Conservation (phyloP, 345 rosid genomes). For the Salix purpurea region DNA sequence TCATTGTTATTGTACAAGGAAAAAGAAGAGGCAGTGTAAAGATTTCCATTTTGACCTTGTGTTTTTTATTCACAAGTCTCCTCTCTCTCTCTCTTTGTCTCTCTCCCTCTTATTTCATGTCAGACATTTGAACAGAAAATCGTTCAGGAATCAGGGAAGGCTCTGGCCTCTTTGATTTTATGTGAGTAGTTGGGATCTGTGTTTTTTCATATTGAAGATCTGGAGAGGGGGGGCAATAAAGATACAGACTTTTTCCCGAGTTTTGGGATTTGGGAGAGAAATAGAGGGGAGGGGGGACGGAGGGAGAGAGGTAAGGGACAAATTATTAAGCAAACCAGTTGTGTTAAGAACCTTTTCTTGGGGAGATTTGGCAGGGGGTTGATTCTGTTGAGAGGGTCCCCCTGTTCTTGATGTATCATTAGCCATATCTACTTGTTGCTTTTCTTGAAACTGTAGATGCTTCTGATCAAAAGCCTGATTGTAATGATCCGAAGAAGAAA, state of each 20-base stretch:
- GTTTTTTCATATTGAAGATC: constrained; percentile 32
- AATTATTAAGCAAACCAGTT: constrained; percentile 17
- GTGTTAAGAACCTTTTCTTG: constrained; percentile 70
- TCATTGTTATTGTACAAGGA: constrained; percentile 5
- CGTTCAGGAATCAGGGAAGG: constrained; percentile 29
- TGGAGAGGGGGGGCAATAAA: constrained; percentile 28
- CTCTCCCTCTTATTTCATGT: constrained; percentile 25
- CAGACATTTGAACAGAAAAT: constrained; percentile 42
- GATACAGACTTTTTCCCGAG: constrained; percentile 37
- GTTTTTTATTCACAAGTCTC: constrained; percentile 7
- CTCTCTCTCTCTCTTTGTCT: constrained; percentile 1
- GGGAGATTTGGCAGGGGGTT: constrained; percentile 45
- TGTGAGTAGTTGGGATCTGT: constrained; percentile 49
- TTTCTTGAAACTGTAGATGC: constrained; percentile 32
- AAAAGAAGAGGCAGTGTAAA: constrained; percentile 20
- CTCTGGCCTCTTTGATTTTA: constrained; percentile 35
- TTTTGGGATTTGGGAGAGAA: constrained; percentile 29
- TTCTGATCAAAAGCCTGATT: constrained; percentile 39
- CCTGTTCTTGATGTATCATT: constrained; percentile 48
- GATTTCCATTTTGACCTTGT: constrained; percentile 34
- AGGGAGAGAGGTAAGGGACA: background rate
- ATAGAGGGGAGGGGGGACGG: too few species aligned
- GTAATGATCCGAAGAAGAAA: constrained; percentile 35
- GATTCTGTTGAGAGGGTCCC: constrained; percentile 42
- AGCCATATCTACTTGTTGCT: constrained; percentile 35